Evolutionary conservation across 129 eudicot species (phyloP).

Genomic region (Artemisia tridentata): DNA sequence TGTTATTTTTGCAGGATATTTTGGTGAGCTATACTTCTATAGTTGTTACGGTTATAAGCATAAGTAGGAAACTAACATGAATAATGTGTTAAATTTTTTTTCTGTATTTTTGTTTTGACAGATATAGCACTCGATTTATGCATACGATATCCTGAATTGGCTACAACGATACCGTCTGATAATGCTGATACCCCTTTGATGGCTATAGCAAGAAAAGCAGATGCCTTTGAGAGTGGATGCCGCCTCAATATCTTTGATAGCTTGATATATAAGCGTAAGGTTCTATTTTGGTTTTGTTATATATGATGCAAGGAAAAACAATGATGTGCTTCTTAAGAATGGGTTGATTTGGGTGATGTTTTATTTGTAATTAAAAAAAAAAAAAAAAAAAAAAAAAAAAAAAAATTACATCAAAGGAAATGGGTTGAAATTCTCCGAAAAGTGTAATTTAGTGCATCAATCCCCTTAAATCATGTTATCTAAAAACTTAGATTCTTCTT

Average conservation of each 20-base stretch:
- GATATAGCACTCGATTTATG: conserved; percentile 42
- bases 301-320: neutral
- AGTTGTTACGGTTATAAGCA: neutral
- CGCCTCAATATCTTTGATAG: conserved; percentile 32
- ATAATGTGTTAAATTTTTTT: neutral
- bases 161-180: conserved; percentile 39
- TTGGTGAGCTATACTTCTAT: conserved; percentile 17
- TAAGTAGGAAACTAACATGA: conserved; percentile 5
- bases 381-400: no score
- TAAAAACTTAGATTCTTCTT: neutral
- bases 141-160: conserved; percentile 37
- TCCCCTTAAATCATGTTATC: neutral
- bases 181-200: conserved; percentile 39
- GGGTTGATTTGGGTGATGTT: no score
- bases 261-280: conserved; percentile 36
- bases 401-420: no score
- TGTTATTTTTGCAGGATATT: conserved; percentile 41
- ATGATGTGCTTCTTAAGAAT: neutral
- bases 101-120: conserved; percentile 8
- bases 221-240: conserved; percentile 46
- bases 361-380: no score
- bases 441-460: no score
- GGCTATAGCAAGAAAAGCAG: conserved; percentile 46
- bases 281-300: conserved; percentile 6
- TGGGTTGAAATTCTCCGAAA: no score